Evolutionary conservation across 139 green algal genomes (phyloP), one percentile per base, ranked within the genome.

Genomic region (Astrephomene gubernaculifera): DNA sequence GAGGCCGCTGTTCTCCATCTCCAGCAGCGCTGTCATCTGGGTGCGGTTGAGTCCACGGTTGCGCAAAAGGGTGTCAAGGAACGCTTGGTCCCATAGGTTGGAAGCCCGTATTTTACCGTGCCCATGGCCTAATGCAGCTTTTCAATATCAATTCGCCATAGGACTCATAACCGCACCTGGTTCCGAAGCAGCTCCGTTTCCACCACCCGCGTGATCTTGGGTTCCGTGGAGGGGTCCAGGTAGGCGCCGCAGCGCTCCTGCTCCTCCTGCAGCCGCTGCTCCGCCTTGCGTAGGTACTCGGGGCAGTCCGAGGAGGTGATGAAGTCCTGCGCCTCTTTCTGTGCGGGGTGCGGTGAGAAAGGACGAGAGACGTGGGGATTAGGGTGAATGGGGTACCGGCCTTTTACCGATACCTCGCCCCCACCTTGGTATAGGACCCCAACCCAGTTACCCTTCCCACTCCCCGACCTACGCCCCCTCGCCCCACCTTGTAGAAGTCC

Each of bases 1-100:
- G 78, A 98, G 86, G 17, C 97, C 97, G 53, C 86, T 95, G 90
- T 95, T 92, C 85, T 98, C 96, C 97, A 99, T 99, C 76, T 98
- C 93, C 35, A 96, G 93, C n/a, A 99, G 93, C 39, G 92, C 81
- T 41, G 89, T 86, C 94, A 98, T 96, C 93, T 98, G 94, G 54
- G 72, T 19, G 29, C 9, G n/a, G n/a, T n/a, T n/a, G n/a, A n/a
- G n/a, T n/a, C n/a, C n/a, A n/a, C n/a, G n/a, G n/a, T n/a, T n/a
- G n/a, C n/a, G n/a, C n/a, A n/a, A n/a, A n/a, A n/a, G n/a, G n/a
- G n/a, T n/a, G n/a, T n/a, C n/a, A n/a, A n/a, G n/a, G n/a, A n/a
- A n/a, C n/a, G n/a, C n/a, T n/a, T n/a, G n/a, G n/a, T n/a, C n/a
- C n/a, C n/a, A n/a, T n/a, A n/a, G n/a, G n/a, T n/a, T n/a, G n/a